A percentile compares a stretch with the other conserved stretches of the same genome.
These are phyloP conservation scores for Saitozyma podzolica DNA, from an alignment of 768 basidiomycete species.

Conservation along the genomic window DNA sequence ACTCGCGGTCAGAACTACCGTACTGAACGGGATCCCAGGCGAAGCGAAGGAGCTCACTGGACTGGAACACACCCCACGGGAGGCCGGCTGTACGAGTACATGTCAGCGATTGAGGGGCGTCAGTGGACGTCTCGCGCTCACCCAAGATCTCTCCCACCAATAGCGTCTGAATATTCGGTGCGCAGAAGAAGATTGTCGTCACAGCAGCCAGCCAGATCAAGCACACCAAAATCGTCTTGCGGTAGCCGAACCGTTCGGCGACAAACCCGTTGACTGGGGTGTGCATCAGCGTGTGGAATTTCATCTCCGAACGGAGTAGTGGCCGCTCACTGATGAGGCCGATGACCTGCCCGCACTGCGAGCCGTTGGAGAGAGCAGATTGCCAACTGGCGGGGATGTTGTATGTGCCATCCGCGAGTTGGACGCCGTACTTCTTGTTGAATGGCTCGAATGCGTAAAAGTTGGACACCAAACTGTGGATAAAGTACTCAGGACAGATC, in stretches of 20 bases:
- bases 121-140: too few species aligned
- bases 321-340: constrained; percentile 41
- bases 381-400: constrained; percentile 54
- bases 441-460: constrained; percentile 49
- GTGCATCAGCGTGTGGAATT: too few species aligned
- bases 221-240: constrained; percentile 47
- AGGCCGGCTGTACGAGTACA: too few species aligned
- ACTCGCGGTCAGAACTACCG: background rate
- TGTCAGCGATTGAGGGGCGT: too few species aligned
- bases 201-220: constrained; percentile 39
- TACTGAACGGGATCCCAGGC: constrained; percentile 51
- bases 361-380: constrained; percentile 53
- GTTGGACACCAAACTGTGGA: too few species aligned
- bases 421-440: constrained; percentile 42
- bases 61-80: constrained; percentile 52
- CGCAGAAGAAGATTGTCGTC: constrained; percentile 43
- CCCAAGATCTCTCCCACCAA: constrained; percentile 46
- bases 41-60: constrained; percentile 13
- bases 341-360: constrained; percentile 52
- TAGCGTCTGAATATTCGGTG: constrained; percentile 30
- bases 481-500: too few species aligned
- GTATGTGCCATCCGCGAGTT: constrained; percentile 40
- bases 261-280: constrained; percentile 48
- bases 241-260: constrained; percentile 52
- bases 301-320: background rate